These are phyloP conservation scores for Arthrobotrys entomopaga DNA, from an alignment of 2,329 filamentous ascomycete genomes.

Conservation along the genomic window DNA sequence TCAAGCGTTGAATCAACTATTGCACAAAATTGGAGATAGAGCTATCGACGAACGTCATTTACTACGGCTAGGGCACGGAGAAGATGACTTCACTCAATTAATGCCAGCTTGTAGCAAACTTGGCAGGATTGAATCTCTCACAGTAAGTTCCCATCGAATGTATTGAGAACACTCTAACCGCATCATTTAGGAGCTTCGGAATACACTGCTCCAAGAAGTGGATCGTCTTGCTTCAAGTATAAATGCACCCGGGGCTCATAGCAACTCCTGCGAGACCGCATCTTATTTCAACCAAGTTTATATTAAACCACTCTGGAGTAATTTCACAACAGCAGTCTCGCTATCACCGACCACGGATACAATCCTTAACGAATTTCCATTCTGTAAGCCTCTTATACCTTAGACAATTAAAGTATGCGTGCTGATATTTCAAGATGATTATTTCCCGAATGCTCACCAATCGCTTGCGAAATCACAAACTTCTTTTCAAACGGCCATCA, in stretches of 20 bases:
- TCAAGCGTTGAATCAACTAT: constrained; percentile 95
- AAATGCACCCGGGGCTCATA: constrained; percentile 89
- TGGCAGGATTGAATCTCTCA: constrained; percentile 92
- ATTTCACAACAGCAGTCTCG: constrained; percentile 73
- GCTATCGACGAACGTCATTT: constrained; percentile 96
- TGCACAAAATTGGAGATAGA: constrained; percentile 95
- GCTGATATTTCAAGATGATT: constrained; percentile 66
- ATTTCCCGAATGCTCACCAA: constrained; percentile 87
- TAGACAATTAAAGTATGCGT: not conserved
- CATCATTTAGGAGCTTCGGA: constrained; percentile 74
- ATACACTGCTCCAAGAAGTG: constrained; percentile 81
- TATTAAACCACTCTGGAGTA: constrained; percentile 85
- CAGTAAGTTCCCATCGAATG: constrained; percentile 62
- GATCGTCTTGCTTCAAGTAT: constrained; percentile 85
- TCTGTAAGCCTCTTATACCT: constrained; percentile 13
- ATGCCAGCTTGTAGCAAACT: constrained; percentile 91
- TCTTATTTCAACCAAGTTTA: constrained; percentile 97
- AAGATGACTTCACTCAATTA: constrained; percentile 84
- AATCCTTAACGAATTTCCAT: constrained; percentile 26
- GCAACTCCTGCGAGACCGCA: constrained; percentile 94
- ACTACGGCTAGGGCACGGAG: constrained; percentile 89
- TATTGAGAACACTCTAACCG: not conserved
- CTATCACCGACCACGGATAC: constrained; percentile 64
- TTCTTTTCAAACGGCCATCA: constrained; percentile 74
- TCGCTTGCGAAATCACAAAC: constrained; percentile 78